A percentile compares a stretch with the other conserved stretches of the same genome.
These are phyloP conservation scores for Brasilioporus rufonigricans DNA, from an alignment of 768 basidiomycete genomes.

Conservation along the genomic window DNA sequence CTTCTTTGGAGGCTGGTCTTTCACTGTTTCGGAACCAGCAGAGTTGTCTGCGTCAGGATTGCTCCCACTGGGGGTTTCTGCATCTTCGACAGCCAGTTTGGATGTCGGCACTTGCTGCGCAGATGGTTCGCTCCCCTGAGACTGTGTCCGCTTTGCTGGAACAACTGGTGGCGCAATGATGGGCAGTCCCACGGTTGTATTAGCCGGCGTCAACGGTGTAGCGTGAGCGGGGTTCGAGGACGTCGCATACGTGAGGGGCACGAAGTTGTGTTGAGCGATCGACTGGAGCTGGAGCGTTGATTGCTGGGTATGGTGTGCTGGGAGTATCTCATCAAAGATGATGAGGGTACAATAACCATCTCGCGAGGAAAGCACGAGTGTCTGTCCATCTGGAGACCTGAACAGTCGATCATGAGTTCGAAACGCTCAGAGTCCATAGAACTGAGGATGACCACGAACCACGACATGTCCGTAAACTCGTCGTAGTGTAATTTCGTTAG, in stretches of 20 bases:
- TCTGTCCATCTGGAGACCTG: constrained; percentile 96
- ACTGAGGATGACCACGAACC: constrained; percentile 56
- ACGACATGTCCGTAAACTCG: constrained; percentile 95
- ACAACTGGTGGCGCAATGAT: constrained; percentile 31
- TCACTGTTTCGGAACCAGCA: constrained; percentile 19
- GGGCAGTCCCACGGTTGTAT: constrained; percentile 35
- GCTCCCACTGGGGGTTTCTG: constrained; percentile 12
- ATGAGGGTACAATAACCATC: constrained; percentile 98
- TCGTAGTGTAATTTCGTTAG: constrained; percentile 96
- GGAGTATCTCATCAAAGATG: constrained; percentile 91
- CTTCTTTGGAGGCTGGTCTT: constrained; percentile 72
- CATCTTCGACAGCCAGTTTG: constrained; percentile 28
- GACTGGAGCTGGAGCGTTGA: constrained; percentile 87
- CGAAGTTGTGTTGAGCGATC: constrained; percentile 82
- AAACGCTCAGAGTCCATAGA: background rate
- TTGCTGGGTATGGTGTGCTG: constrained; percentile 87
- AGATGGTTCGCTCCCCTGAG: constrained; percentile 22
- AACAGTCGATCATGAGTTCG: constrained; percentile 2
- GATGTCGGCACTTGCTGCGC: constrained; percentile 25
- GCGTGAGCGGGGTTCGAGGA: constrained; percentile 14
- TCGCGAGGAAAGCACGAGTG: constrained; percentile 84
- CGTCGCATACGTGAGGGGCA: constrained; percentile 48
- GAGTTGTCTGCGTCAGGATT: constrained; percentile 6
- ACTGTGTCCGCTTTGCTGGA: constrained; percentile 36
- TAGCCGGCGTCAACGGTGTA: constrained; percentile 26